Percentiles rank a stretch among this genome's conserved stretches.
Conservation (phyloP, 108 stramenopile species). For the Chaetoceros muelleri region DNA sequence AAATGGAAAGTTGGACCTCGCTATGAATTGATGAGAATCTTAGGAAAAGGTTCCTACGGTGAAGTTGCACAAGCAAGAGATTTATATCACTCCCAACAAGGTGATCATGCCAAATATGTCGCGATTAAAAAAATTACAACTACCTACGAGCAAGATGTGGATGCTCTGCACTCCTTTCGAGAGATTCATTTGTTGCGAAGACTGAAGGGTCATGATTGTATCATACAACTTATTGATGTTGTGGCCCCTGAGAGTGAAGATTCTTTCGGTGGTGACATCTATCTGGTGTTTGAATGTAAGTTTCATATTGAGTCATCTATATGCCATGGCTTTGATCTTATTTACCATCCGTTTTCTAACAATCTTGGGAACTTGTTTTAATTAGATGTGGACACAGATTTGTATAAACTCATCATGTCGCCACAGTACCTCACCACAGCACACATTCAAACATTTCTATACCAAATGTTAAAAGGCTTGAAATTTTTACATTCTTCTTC, state of each 20-base stretch:
- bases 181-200: constrained; percentile 91
- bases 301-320: not conserved
- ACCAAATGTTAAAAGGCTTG: constrained; percentile 93
- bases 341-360: not conserved
- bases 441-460: constrained; percentile 96
- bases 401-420: constrained; percentile 97
- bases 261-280: constrained; percentile 74
- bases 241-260: constrained; percentile 71
- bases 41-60: constrained; percentile 94
- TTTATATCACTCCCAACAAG: constrained; percentile 11
- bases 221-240: constrained; percentile 88
- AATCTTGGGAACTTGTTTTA: not conserved
- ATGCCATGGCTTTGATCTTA: constrained; percentile 1
- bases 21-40: constrained; percentile 71
- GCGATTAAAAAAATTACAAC: constrained; percentile 91
- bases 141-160: constrained; percentile 90
- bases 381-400: constrained; percentile 94
- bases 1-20: constrained; percentile 90
- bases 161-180: constrained; percentile 81
- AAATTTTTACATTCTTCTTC: constrained; percentile 88
- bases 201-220: constrained; percentile 78
- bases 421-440: constrained; percentile 96
- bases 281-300: constrained; percentile 82
- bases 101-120: constrained; percentile 34
- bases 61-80: constrained; percentile 95